Evolutionary conservation across 2,329 filamentous ascomycete genomes (phyloP).

Genomic region (Colletotrichum scovillei): DNA sequence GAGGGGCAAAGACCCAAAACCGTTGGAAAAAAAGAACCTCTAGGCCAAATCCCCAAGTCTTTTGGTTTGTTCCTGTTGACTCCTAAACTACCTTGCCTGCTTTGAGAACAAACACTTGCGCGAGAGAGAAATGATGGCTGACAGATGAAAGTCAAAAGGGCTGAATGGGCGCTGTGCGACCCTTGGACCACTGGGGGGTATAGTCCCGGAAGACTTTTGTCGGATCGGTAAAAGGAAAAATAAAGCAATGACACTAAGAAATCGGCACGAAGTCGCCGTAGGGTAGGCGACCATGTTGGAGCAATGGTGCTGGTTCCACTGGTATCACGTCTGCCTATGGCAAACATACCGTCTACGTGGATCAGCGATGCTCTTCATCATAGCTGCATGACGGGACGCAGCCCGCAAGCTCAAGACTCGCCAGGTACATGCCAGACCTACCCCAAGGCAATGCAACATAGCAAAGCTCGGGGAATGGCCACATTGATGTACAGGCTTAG

Average conservation of each 20-base stretch:
- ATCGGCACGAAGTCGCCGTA: constrained; percentile 36
- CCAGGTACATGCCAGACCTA: neutral
- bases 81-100: constrained; percentile 33
- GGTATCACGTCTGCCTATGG: constrained; percentile 17
- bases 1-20: neutral
- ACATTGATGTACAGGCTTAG: constrained; percentile 46
- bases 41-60: constrained; percentile 3
- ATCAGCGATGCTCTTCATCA: constrained; percentile 16
- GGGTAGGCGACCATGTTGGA: constrained; percentile 22
- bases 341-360: constrained; percentile 27
- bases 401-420: neutral
- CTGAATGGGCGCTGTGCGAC: constrained; percentile 12
- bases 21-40: constrained; percentile 9
- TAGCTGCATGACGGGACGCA: neutral
- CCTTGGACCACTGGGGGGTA: constrained; percentile 21
- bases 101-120: constrained; percentile 10
- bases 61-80: constrained; percentile 23
- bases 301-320: constrained; percentile 15
- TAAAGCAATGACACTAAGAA: constrained; percentile 23
- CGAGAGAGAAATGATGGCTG: neutral
- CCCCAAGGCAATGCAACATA: neutral
- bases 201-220: constrained; percentile 16
- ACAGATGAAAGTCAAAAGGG: constrained; percentile 6
- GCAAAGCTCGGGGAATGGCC: neutral
- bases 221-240: neutral